Evolutionary conservation across 331 rosid species (phyloP), one percentile per base, ranked within the genome.

Genomic region (Acacia pycnantha): DNA sequence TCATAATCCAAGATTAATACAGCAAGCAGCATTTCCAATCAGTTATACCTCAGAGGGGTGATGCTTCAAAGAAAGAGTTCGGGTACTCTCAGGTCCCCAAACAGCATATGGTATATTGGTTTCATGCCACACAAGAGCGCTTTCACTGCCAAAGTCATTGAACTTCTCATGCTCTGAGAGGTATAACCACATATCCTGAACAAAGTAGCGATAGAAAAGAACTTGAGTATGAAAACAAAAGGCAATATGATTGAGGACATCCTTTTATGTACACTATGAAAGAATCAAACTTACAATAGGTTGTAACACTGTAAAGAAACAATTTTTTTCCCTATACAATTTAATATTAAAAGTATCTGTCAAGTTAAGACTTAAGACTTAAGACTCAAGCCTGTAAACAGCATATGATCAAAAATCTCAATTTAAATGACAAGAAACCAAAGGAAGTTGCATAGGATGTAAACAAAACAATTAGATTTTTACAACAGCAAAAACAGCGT

Each of bases 111-210:
- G 99, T 58, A 96, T 91, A 80, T 90, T 88, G 72, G 90, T 89
- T 86, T 96, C 97, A 53, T 96, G 99, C 98, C 99, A 96, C 22
- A 89, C 70, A 80, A 96, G 97, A 48, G 94, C 92, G 66, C 51
- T 59, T 83, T 95, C 99, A 82, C 71, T 61, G 70, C 92, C 91
- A 68, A 95, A 93, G 64, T 95, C 99, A 27, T 85, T 88, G 86
- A 95, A 93, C 86, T 88, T 90, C 70, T 93, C 94, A 12, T 76
- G 86, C 87, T 93, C 98, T 1, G 96, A 90, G 54, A 96, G 81
- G 88, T 93, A 96, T 27, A 96, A 40, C 99, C 99, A 96, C 99
- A 96, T 91, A 79, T 96, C 99, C 97, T 94, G 90, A 75, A 70
- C 54, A 80, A 75, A 75, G 54, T 15, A 15, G 24, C 74, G 27